A percentile compares a stretch with the other conserved stretches of the same genome.
Evolutionary conservation across 495 filamentous ascomycete species (phyloP).

Genomic region (Aspergillus conjunctus): DNA sequence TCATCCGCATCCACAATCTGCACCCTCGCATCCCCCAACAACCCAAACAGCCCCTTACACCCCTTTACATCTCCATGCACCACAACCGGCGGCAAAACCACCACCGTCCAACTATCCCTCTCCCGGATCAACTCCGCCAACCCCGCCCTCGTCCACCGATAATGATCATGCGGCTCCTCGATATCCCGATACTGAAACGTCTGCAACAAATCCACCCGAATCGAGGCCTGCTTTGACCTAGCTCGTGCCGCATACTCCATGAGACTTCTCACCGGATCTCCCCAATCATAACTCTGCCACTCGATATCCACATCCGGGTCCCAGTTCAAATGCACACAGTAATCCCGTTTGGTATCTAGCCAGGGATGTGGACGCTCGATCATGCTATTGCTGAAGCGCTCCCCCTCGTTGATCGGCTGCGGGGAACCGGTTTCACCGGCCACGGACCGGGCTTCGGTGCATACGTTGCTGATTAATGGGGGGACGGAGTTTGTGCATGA

Average conservation of each 20-base stretch:
- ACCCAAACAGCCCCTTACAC: neutral
- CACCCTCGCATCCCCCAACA: constrained; percentile 1
- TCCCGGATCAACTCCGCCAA: constrained; percentile 1
- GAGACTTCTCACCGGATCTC: constrained; percentile 4
- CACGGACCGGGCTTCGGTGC: constrained; percentile 4
- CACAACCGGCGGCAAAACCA: constrained; percentile 7
- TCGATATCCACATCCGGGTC: constrained; percentile 1
- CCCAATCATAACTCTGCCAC: neutral
- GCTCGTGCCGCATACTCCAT: constrained; percentile 7
- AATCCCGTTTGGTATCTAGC: neutral
- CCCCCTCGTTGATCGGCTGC: neutral
- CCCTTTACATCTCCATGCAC: neutral
- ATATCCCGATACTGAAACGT: neutral
- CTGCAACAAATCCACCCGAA: constrained; percentile 2
- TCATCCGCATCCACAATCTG: constrained; percentile 5
- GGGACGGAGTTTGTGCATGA: neutral
- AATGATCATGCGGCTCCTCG: neutral
- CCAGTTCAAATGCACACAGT: constrained; percentile 8
- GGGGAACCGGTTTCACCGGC: neutral
- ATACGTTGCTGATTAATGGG: constrained; percentile 1
- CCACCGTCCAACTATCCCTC: constrained; percentile 2
- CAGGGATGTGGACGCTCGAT: neutral
- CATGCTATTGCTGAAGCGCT: neutral
- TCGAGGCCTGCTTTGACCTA: neutral
- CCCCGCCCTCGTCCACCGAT: constrained; percentile 2